phyloP scores from a whole-genome alignment of 2,329 filamentous ascomycete species.

The Aspergillus sp. region DNA sequence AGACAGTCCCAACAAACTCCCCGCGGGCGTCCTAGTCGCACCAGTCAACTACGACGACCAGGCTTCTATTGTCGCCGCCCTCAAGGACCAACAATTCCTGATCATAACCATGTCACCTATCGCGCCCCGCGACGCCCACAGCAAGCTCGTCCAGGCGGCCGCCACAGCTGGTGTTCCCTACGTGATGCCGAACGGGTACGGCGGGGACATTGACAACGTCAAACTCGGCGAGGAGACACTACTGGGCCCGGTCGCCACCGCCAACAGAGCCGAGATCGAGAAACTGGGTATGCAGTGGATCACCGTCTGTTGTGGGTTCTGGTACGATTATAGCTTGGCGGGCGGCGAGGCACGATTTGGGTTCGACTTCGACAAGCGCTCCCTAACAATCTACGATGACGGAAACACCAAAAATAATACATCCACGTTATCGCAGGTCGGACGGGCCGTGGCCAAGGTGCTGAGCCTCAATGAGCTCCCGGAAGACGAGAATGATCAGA shows the following conservation, averaged over 20 bases:
- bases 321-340: constrained; percentile 55
- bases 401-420: constrained; percentile 57
- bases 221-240: constrained; percentile 39
- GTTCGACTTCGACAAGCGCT: constrained; percentile 49
- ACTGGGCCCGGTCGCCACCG: constrained; percentile 25
- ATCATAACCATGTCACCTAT: constrained; percentile 53
- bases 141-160: constrained; percentile 55
- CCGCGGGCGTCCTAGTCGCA: constrained; percentile 45
- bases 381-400: constrained; percentile 54
- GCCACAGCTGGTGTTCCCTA: constrained; percentile 56
- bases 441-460: constrained; percentile 53
- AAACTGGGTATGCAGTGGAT: constrained; percentile 47
- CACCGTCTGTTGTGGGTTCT: constrained; percentile 48
- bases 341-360: constrained; percentile 42
- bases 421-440: constrained; percentile 60
- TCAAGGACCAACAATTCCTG: constrained; percentile 57
- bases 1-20: constrained; percentile 43
- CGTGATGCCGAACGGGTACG: constrained; percentile 55
- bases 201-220: constrained; percentile 30
- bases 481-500: constrained; percentile 35
- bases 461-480: constrained; percentile 48
- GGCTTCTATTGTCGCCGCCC: constrained; percentile 48
- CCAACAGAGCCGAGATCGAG: constrained; percentile 41
- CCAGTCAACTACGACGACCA: constrained; percentile 52
- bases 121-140: constrained; percentile 48